These are phyloP conservation scores for Immersiporthe knoxdaviesiana DNA, from an alignment of 2,329 filamentous ascomycete species.

Conservation along the genomic window DNA sequence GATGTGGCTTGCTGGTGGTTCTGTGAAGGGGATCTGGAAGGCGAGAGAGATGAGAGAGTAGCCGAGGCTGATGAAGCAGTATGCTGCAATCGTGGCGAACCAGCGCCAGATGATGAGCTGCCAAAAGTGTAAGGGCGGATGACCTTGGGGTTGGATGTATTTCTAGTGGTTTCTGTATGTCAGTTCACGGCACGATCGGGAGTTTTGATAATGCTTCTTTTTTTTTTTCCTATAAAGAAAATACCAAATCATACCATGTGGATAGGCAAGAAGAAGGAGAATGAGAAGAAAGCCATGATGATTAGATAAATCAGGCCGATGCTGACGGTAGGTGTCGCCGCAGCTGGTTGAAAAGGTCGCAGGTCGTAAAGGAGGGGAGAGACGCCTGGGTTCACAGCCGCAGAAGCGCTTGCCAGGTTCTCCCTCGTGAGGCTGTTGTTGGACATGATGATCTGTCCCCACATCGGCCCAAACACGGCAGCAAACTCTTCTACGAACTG, in stretches of 20 bases:
- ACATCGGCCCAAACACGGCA: constrained; percentile 51
- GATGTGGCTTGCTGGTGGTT: constrained; percentile 45
- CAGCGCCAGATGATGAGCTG: constrained; percentile 64
- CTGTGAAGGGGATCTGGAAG: constrained; percentile 65
- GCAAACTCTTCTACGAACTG: constrained; percentile 51
- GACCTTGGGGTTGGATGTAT: constrained; percentile 57
- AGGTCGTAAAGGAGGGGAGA: constrained; percentile 50
- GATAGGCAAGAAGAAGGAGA: constrained; percentile 66
- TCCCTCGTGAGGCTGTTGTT: constrained; percentile 43
- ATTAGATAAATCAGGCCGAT: constrained; percentile 70
- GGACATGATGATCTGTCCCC: constrained; percentile 45
- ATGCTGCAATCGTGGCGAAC: constrained; percentile 57
- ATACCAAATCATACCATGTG: constrained; percentile 52
- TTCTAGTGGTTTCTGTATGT: constrained; percentile 36
- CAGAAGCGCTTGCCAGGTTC: constrained; percentile 34
- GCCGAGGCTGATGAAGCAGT: constrained; percentile 63
- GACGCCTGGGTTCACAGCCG: constrained; percentile 40
- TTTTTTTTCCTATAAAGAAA: too few species aligned
- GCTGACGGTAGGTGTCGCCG: constrained; percentile 59
- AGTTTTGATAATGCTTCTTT: background rate
- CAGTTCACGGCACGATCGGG: background rate
- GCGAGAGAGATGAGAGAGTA: constrained; percentile 67
- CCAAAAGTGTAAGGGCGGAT: constrained; percentile 60
- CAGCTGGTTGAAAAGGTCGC: constrained; percentile 60
- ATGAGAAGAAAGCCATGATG: constrained; percentile 69